Conservation (phyloP, 345 rosid genomes). For the Cardamine resedifolia region DNA sequence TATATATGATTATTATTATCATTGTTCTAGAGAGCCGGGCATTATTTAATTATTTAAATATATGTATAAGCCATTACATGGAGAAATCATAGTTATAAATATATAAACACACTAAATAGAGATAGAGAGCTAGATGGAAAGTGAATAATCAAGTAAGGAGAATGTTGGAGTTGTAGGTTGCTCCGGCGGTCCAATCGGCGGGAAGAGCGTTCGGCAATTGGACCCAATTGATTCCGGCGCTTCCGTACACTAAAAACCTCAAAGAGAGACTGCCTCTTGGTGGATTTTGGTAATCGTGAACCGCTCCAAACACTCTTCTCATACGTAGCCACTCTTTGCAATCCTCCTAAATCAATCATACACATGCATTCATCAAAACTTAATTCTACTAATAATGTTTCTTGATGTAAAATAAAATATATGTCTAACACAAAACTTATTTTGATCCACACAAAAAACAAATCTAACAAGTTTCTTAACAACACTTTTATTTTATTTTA, state of each 20-base stretch:
- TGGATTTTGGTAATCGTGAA: constrained; percentile 60
- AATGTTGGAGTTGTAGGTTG: constrained; percentile 53
- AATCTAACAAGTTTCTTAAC: not conserved
- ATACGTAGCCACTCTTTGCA: constrained; percentile 60
- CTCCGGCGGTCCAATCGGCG: constrained; percentile 64
- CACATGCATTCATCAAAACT: not conserved
- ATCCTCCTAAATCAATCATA: constrained; percentile 45
- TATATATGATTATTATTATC: not conserved
- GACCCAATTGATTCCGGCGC: constrained; percentile 54
- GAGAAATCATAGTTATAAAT: constrained; percentile 12
- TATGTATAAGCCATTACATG: constrained; percentile 19
- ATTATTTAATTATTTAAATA: constrained; percentile 31
- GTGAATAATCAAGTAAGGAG: constrained; percentile 45
- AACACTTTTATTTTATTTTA: not conserved
- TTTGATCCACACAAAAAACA: not conserved
- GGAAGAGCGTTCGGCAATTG: constrained; percentile 57
- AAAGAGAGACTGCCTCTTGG: constrained; percentile 52
- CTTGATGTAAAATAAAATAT: not conserved
- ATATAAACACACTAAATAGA: constrained; percentile 13
- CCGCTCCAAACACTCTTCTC: constrained; percentile 79
- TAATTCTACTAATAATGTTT: not conserved
- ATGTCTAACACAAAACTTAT: not conserved
- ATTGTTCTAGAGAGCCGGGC: not conserved
- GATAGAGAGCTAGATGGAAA: not conserved
- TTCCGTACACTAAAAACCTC: constrained; percentile 55